Percentiles rank a stretch among this genome's conserved stretches.
Conservation (phyloP, 2,329 filamentous ascomycete genomes). For the Alternaria arbusti region DNA sequence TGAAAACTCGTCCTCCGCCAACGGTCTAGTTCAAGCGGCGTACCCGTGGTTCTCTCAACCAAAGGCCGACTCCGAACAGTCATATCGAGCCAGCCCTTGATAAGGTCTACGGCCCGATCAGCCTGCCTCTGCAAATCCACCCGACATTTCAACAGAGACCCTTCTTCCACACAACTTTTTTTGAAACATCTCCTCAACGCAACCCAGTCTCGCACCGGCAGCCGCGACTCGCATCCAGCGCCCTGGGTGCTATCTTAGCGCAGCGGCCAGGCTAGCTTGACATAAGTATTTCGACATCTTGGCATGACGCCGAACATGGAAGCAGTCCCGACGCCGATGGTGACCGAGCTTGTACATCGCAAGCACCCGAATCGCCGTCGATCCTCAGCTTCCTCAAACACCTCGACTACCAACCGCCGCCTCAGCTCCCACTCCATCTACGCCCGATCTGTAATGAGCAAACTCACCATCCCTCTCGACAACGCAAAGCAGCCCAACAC, state of each 20-base stretch:
- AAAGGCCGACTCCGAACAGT: slow-evolving; percentile 8
- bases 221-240: background rate
- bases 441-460: slow-evolving; percentile 59
- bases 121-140: background rate
- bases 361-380: slow-evolving; percentile 18
- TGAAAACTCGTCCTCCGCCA: slow-evolving; percentile 11
- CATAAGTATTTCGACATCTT: slow-evolving; percentile 4
- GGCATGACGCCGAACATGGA: slow-evolving; percentile 21
- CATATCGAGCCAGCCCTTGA: slow-evolving; percentile 1
- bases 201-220: background rate
- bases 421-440: slow-evolving; percentile 57
- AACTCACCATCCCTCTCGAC: slow-evolving; percentile 35
- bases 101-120: background rate
- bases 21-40: slow-evolving; percentile 10
- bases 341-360: slow-evolving; percentile 21
- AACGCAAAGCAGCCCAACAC: slow-evolving; percentile 22
- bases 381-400: slow-evolving; percentile 25
- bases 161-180: background rate
- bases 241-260: slow-evolving; percentile 3
- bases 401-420: slow-evolving; percentile 23
- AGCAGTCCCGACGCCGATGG: slow-evolving; percentile 21
- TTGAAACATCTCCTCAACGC: background rate
- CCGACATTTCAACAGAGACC: background rate
- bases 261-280: slow-evolving; percentile 5
- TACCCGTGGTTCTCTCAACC: slow-evolving; percentile 7